Percentiles rank a stretch among this genome's conserved stretches.
Conservation (phyloP, 345 rosid species). For the Aquilaria yunnanensis region DNA sequence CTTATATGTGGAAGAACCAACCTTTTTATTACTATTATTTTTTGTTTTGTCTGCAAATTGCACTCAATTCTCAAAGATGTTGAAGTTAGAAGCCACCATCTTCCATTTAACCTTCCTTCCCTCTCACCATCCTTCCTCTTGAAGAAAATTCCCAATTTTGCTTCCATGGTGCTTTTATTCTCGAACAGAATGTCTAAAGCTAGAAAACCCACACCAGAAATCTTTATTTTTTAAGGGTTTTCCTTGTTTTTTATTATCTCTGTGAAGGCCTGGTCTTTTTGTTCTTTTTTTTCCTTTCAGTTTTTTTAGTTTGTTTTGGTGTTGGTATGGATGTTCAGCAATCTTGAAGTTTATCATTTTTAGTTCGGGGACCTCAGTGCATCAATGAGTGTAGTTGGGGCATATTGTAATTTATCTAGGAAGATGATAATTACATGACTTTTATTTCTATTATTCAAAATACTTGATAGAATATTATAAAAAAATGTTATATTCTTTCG, state of each 20-base stretch:
- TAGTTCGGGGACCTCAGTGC: too few species aligned
- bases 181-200: constrained; percentile 14
- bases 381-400: too few species aligned
- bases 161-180: constrained; percentile 1
- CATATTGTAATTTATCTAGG: too few species aligned
- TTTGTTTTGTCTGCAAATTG: neutral
- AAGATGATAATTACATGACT: too few species aligned
- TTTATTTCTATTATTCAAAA: too few species aligned
- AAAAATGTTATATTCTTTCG: too few species aligned
- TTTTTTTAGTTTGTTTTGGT: neutral
- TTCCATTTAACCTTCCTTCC: neutral
- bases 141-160: neutral
- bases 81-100: constrained; percentile 36
- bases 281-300: neutral
- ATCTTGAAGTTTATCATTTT: too few species aligned
- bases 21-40: neutral
- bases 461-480: too few species aligned
- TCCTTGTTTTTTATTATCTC: constrained; percentile 9
- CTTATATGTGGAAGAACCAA: neutral
- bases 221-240: constrained; percentile 12
- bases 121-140: neutral
- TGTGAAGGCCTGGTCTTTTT: neutral
- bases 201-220: constrained; percentile 13
- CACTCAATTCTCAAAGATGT: constrained; percentile 16
- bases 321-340: constrained; percentile 37